phyloP scores from a whole-genome alignment of 1,284 basidiomycete genomes.

The Tilletia walkeri region DNA sequence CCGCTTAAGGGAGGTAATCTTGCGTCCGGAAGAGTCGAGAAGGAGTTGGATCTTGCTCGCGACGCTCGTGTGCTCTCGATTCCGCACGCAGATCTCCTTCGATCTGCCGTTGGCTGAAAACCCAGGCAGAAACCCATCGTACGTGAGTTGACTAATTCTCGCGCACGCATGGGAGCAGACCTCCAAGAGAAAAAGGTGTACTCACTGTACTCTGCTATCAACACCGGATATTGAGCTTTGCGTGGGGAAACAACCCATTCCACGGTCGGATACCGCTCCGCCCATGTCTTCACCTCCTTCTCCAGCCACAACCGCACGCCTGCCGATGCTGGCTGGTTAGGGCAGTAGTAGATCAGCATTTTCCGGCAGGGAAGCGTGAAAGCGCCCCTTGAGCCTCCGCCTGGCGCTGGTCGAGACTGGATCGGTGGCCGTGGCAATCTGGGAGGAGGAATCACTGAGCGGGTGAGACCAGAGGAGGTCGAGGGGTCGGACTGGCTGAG shows the following conservation, averaged over 20 bases:
- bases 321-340: constrained; percentile 22
- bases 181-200: not conserved
- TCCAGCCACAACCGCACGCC: constrained; percentile 28
- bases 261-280: constrained; percentile 25
- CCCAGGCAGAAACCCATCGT: too few relatives aligned
- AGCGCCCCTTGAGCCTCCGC: constrained; percentile 22
- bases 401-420: constrained; percentile 20
- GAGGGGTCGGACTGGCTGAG: not conserved
- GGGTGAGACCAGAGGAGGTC: not conserved
- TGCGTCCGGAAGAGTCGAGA: constrained; percentile 31
- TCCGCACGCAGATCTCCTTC: constrained; percentile 30
- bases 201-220: constrained; percentile 32
- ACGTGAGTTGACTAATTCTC: not conserved
- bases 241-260: constrained; percentile 29
- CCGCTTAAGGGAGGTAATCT: constrained; percentile 28
- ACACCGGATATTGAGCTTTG: constrained; percentile 25
- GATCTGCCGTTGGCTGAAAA: constrained; percentile 28
- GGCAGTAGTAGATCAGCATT: constrained; percentile 31
- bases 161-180: not conserved
- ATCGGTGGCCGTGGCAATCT: not conserved
- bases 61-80: constrained; percentile 23
- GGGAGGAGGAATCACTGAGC: not conserved
- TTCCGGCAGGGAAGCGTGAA: constrained; percentile 33
- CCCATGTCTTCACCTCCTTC: constrained; percentile 24
- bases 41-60: constrained; percentile 26